Base-by-base conservation (phyloP, 2,329 filamentous ascomycete species). In the Myotisia sp. region DNA sequence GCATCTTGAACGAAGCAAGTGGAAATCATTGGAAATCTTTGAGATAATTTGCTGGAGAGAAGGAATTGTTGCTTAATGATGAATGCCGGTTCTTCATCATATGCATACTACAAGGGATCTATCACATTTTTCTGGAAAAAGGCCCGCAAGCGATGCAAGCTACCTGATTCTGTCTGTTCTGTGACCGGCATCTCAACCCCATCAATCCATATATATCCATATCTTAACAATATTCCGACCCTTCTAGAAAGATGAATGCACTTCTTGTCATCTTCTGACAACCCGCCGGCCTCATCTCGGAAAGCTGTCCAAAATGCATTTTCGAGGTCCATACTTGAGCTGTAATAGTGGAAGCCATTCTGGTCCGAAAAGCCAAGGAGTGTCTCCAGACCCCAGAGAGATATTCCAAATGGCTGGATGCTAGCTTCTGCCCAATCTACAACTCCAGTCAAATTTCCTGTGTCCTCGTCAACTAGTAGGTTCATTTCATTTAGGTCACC, bases 401-500 rank as follows among this genome's bases (percentile, higher is more conserved):
- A 8, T 12, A 21, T 8, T 6, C 22, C 20, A 19, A 22, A 22
- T 21, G 27, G 26, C 16, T 20, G 29, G n/a, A 24, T 28, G 19
- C 29, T 24, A 10, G 26, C 20, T 35, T 38, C 33, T 26, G 29
- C 27, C 20, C 27, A 23, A 17, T 17, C 19, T 19, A 33, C 26
- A 23, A 31, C 21, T 27, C 19, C 31, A 30, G 30, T 38, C 19
- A 34, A 29, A 34, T 26, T 8, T 30, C 36, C 26, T 34, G 31
- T 26, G 29, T 34, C 22, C 14, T 30, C 21, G 8, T 31, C 20
- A 12, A 30, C 28, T 19, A 30, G 17, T 16, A 30, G 28, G 17
- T 30, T 30, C 17, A 30, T 18, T 4, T 30, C 28, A 30, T 30
- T 30, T 12, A 30, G 28, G 21, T 30, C 28, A 19, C 28, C 28